phyloP scores from a whole-genome alignment of 495 filamentous ascomycete genomes.

The Aspergillus nidulans region DNA sequence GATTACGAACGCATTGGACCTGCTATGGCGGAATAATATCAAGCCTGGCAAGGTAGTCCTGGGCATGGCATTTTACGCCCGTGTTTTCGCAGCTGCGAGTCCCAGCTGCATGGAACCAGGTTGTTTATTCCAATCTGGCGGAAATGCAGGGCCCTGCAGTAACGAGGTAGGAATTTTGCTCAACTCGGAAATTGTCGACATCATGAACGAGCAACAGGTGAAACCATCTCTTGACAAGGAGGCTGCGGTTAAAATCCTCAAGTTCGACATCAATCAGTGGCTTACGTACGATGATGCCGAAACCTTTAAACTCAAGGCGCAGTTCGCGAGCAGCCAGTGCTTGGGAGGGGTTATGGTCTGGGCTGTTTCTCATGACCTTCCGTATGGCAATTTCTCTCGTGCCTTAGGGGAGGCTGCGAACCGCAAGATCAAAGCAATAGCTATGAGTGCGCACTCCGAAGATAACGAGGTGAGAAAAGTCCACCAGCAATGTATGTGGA shows the following conservation, averaged over 20 bases:
- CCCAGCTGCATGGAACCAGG: background rate
- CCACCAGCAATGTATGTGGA: background rate
- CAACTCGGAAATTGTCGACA: background rate
- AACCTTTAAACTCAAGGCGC: background rate
- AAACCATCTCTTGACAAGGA: background rate
- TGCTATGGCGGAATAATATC: slow-evolving; percentile 33
- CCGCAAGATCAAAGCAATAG: background rate
- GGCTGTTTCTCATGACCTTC: background rate
- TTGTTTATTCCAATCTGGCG: background rate
- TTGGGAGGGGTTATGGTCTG: background rate
- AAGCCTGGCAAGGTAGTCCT: slow-evolving; percentile 29
- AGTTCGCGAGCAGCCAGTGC: background rate
- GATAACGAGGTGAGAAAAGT: background rate
- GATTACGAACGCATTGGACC: slow-evolving; percentile 26
- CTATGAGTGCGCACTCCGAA: background rate
- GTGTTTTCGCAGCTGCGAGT: background rate
- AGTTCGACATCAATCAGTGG: background rate
- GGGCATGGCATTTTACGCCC: slow-evolving; percentile 37
- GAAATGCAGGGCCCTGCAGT: background rate
- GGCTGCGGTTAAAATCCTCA: background rate
- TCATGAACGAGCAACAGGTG: background rate
- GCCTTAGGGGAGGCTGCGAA: background rate
- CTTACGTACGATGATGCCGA: background rate
- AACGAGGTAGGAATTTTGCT: background rate
- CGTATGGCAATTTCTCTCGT: background rate